phyloP scores from a whole-genome alignment of 169 alveolate genomes.

The Neospora caninum region DNA sequence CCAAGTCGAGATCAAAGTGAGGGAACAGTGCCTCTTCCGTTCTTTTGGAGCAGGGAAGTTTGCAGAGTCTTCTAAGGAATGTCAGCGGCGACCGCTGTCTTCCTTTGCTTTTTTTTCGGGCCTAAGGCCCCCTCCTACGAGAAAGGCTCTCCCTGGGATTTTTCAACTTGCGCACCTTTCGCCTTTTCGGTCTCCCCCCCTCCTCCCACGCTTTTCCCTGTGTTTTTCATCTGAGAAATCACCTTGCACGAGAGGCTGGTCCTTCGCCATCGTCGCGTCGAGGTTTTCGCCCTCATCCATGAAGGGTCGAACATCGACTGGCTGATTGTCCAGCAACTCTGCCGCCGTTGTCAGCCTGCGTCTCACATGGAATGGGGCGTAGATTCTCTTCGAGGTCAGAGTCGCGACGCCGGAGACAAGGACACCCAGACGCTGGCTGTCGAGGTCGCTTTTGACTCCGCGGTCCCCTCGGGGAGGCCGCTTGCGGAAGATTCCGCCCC shows the following conservation, averaged over 20 bases:
- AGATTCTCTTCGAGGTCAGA: not conserved
- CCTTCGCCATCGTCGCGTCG: conserved; percentile 7
- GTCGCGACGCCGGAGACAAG: not conserved
- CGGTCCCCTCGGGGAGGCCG: not conserved
- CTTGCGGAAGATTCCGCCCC: not conserved
- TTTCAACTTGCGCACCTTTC: too few species aligned
- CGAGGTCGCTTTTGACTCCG: not conserved
- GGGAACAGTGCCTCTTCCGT: too few species aligned
- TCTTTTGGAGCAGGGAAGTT: too few species aligned
- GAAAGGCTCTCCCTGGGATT: too few species aligned
- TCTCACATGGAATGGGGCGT: not conserved
- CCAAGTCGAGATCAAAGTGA: too few species aligned
- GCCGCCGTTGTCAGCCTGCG: not conserved
- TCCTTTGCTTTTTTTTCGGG: too few species aligned
- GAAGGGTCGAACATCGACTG: not conserved
- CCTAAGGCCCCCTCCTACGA: too few species aligned
- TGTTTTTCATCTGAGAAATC: not conserved
- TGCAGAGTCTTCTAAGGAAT: too few species aligned
- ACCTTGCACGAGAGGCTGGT: conserved; percentile 23
- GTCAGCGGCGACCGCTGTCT: too few species aligned
- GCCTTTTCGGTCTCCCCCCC: too few species aligned
- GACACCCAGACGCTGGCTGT: not conserved
- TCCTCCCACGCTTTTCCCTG: too few species aligned
- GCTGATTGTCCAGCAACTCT: not conserved
- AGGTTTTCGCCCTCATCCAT: conserved; percentile 1